phyloP scores from a whole-genome alignment of 2,329 filamentous ascomycete genomes.

The Tolypocladium album region DNA sequence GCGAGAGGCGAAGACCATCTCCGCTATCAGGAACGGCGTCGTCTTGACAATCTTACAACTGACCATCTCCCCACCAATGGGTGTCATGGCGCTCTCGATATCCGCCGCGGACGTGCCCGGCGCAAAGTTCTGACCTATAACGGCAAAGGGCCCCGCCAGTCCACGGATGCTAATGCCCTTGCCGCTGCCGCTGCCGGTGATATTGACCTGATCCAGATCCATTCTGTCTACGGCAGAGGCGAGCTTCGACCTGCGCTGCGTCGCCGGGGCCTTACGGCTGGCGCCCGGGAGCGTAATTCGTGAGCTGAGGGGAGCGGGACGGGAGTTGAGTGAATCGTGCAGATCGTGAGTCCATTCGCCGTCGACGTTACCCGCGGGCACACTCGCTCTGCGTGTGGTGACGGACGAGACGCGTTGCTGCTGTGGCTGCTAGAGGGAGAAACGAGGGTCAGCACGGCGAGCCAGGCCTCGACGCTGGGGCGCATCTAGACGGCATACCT shows the following conservation, averaged over 20 bases:
- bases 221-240: conserved; percentile 33
- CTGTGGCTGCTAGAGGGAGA: conserved; percentile 1
- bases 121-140: conserved; percentile 75
- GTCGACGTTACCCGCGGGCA: conserved; percentile 45
- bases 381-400: conserved; percentile 18
- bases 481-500: conserved; percentile 34
- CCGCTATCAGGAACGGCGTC: conserved; percentile 62
- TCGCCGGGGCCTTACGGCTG: conserved; percentile 13
- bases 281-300: conserved; percentile 31
- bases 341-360: conserved; percentile 64
- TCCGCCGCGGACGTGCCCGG: conserved; percentile 72
- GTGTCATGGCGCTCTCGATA: conserved; percentile 72
- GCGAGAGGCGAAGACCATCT: conserved; percentile 63
- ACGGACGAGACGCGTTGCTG: conserved; percentile 16
- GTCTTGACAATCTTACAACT: conserved; percentile 59
- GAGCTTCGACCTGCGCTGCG: conserved; percentile 24
- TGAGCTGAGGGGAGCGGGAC: conserved; percentile 30
- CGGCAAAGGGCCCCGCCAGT: conserved; percentile 58
- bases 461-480: neutral
- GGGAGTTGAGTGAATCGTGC: conserved; percentile 35
- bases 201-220: conserved; percentile 28
- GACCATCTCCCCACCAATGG: conserved; percentile 57
- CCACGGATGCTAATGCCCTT: conserved; percentile 60
- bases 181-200: conserved; percentile 9
- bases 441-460: neutral